Evolutionary conservation across 495 filamentous ascomycete genomes (phyloP), one percentile per base, ranked within the genome.

Genomic region (Daldinia concentrica): DNA sequence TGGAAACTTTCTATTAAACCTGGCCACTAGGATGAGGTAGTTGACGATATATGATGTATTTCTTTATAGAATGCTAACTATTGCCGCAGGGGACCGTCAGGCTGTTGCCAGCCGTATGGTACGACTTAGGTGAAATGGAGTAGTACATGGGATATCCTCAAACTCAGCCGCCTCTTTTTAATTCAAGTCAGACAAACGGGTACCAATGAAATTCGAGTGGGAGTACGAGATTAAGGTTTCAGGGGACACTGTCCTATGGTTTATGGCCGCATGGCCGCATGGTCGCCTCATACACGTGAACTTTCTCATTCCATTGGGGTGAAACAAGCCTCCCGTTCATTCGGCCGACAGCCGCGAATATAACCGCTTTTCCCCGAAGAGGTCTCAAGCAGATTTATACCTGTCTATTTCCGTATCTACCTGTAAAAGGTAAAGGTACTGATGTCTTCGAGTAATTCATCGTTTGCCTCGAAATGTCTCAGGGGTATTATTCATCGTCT

Each of bases 401-500:
- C 11, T 36, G 34, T 48, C 19, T 17, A 19, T 7, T 48, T 17
- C 41, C 41, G n/a, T 17, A 34, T 34, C 32, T 34, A 34, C 30
- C 30, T 9, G 32, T 34, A 11, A 34, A 34, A 34, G 41, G 17
- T 48, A 34, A 34, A 34, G 41, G 17, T 48, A 19, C 24, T 26
- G 7, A 52, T 26, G 41, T 43, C n/a, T 43, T 43, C 39, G 4
- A 15, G 39, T 51, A 22, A 52, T 52, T 14, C 50, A 29, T 52
- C 24, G 50, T 14, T 22, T 29, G 22, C 50, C 22, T 52, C 50
- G 24, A 29, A 52, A 29, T 30, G 50, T 12, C 24, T 57, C 30
- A 36, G n/a, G 36, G 22, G 11, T 24, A 73, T 81, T 75, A 85
- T 68, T 88, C 85, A 68, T 89, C 86, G 48, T 93, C 91, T 59